Evolutionary conservation across 2,329 filamentous ascomycete species (phyloP), one percentile per base, ranked within the genome.

Genomic region (Ophiostoma sp.): DNA sequence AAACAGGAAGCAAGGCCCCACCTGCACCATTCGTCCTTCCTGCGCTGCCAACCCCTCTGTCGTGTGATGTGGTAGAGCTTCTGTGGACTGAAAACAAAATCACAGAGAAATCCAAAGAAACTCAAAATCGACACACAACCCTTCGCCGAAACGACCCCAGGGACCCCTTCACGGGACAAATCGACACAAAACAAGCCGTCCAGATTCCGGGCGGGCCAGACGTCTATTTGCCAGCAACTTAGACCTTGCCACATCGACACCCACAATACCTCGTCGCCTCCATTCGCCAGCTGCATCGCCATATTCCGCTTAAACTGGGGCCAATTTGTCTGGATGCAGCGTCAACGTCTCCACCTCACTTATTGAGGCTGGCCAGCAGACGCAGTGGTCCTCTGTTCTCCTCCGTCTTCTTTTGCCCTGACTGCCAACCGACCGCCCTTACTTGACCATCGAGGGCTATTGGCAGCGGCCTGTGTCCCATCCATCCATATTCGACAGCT

Each of bases 301-400:
- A 63, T 59, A 59, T 59, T 22, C 69, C 28, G 69, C 52, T 36
- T 59, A 70, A 70, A 39, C 69, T 17, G 69, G 69, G 50, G n/a
- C 33, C 28, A 28, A 28, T 15, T 36, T 33, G 50, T 59, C 31
- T 59, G 33, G 17, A 59, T 45, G 69, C 69, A 70, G 50, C 48
- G 31, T 66, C 61, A 66, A 45, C 11, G 48, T 69, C 48, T 52
- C 66, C 45, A 69, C 66, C 22, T 66, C 9, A 17, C 19, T 22
- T 33, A n/a, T 39, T 52, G 45, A 69, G 66, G 66, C 66, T 69
- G 66, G 66, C 66, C 64, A 68, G 42, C 64, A 68, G 22, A 68
- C 25, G 64, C 36, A 66, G 22, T 36, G 57, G 42, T 48, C 15
- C 42, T 48, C 42, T 48, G 42, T 48, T 15, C 42, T 48, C 42